A percentile compares a stretch with the other conserved stretches of the same genome.
Evolutionary conservation across 805 yeast species (phyloP).

Genomic region (Yamadazyma sp.): DNA sequence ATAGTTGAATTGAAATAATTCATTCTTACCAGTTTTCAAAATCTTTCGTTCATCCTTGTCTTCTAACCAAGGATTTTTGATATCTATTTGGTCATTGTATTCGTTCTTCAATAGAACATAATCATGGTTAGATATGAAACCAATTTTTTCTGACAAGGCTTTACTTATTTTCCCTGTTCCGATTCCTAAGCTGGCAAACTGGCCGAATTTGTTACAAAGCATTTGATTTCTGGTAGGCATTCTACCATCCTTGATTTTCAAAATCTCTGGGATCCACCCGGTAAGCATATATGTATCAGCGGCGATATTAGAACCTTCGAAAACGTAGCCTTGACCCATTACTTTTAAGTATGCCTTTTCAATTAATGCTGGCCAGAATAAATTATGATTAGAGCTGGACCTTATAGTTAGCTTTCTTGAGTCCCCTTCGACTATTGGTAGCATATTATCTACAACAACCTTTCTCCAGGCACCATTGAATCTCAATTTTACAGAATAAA

Average conservation of each 20-base stretch:
- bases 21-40: conserved; percentile 14
- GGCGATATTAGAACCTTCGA: conserved; percentile 74
- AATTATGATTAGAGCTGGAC: conserved; percentile 27
- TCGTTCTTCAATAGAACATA: conserved; percentile 48
- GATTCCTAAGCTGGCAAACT: conserved; percentile 45
- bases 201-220: background rate
- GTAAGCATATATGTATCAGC: conserved; percentile 61
- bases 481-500: conserved; percentile 39
- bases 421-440: conserved; percentile 34
- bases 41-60: conserved; percentile 14
- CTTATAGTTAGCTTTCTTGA: conserved; percentile 27
- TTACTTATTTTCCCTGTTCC: conserved; percentile 59
- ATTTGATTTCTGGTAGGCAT: conserved; percentile 15
- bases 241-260: conserved; percentile 36
- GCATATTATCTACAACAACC: conserved; percentile 44
- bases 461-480: conserved; percentile 54
- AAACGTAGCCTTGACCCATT: conserved; percentile 55
- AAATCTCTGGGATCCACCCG: conserved; percentile 72
- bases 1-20: conserved; percentile 38
- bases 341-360: conserved; percentile 74
- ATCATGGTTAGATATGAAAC: conserved; percentile 63
- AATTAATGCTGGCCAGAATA: conserved; percentile 67
- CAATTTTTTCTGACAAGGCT: conserved; percentile 28
- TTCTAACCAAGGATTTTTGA: conserved; percentile 40
- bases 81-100: conserved; percentile 1